Base-by-base conservation (phyloP, 768 basidiomycete genomes). In the Chlorophyllum brunneum region DNA sequence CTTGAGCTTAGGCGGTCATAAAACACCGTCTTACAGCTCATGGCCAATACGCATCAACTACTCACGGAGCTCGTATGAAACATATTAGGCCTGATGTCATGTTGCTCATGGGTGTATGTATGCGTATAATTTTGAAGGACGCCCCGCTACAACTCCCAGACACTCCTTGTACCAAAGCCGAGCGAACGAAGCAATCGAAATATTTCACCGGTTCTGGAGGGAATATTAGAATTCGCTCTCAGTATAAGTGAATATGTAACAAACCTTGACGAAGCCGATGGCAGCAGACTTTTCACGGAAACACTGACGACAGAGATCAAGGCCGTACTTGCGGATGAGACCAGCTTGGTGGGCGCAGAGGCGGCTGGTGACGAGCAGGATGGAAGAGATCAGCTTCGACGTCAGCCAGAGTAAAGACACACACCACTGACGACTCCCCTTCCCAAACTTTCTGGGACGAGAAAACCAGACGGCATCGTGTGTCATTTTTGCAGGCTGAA, bases 401-500 rank as follows among this genome's bases (percentile, higher is more conserved):
- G 10, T 5, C 31, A 9, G n/a, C 45, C 15, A 36, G 36, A 47
- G 44, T 18, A 29, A 16, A 31, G 34, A 16, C 10, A 75, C 85
- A 67, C 69, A 92, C 92, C 92, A 97, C 72, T 95, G 91, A 68
- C 94, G 90, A 69, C 85, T 85, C 66, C 94, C 94, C 76, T 95
- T 95, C 69, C 94, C 94, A 76, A 63, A 95, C 73, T 91, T 95
- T 72, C 93, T 83, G 57, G 94, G 94, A 65, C 89, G 90, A 71
- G 91, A 92, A 75, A 93, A 94, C 93, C 94, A 97, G 75, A 97
- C 85, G 64, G 92, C 87, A 81, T 95, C 91, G 91, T 95, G 94
- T 66, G 94, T 94, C 94, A 95, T 92, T 75, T 81, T 86, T 54
- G 50, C 48, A 58, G 58, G 51, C 65, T 60, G 57, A 54, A 51